These are phyloP conservation scores for Linum trigynum DNA, from an alignment of 345 rosid species.

Conservation along the genomic window DNA sequence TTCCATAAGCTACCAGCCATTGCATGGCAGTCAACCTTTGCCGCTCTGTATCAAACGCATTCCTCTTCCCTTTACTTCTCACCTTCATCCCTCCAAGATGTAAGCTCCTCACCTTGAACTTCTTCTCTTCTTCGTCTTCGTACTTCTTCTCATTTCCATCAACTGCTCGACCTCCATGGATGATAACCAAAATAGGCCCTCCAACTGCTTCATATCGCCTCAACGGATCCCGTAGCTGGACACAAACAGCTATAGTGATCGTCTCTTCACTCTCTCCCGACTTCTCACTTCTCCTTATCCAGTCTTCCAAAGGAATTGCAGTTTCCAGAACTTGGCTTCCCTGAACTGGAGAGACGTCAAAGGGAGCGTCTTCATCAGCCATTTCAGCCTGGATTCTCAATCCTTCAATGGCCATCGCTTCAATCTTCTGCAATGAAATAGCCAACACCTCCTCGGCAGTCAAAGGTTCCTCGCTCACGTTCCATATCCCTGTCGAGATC, in stretches of 20 bases:
- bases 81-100: slow-evolving; percentile 62
- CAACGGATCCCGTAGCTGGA: slow-evolving; percentile 77
- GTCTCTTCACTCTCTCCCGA: slow-evolving; percentile 22
- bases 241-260: slow-evolving; percentile 37
- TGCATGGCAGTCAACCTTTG: slow-evolving; percentile 79
- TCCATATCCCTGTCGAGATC: slow-evolving; percentile 79
- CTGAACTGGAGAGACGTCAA: slow-evolving; percentile 47
- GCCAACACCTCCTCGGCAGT: slow-evolving; percentile 65
- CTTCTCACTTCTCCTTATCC: slow-evolving; percentile 30
- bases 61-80: slow-evolving; percentile 34
- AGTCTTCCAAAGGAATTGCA: slow-evolving; percentile 58
- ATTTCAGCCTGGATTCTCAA: slow-evolving; percentile 80
- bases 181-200: slow-evolving; percentile 49
- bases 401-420: slow-evolving; percentile 70
- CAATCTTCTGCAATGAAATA: slow-evolving; percentile 66
- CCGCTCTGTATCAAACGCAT: slow-evolving; percentile 51
- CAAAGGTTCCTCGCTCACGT: slow-evolving; percentile 49
- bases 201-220: slow-evolving; percentile 88
- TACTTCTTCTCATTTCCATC: slow-evolving; percentile 23
- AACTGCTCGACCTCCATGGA: slow-evolving; percentile 32
- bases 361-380: slow-evolving; percentile 74
- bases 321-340: slow-evolving; percentile 40
- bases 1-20: slow-evolving; percentile 69
- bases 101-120: slow-evolving; percentile 49
- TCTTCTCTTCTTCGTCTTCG: slow-evolving; percentile 39